Base-by-base conservation (phyloP, 2,329 filamentous ascomycete genomes). In the Cladophialophora exuberans region DNA sequence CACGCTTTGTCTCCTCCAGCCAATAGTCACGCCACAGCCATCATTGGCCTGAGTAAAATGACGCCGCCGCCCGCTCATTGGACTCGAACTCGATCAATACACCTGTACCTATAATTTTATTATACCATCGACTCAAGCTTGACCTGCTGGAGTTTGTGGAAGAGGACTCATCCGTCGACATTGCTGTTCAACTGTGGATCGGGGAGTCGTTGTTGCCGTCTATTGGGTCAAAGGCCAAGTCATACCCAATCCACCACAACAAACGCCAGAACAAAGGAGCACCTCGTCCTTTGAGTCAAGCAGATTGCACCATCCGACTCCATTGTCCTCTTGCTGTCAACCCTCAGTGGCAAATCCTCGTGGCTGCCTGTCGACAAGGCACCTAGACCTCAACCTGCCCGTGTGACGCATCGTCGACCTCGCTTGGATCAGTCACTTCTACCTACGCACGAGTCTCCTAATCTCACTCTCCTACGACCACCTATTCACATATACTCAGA, bases 281-380 rank as follows among this genome's bases (percentile, higher is more conserved):
- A 30, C 18, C 18, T 41, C 33, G 42, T 54, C 33, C 49, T 56
- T 51, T 52, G 50, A 54, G 28, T 43, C 45, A 58, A n/a, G 18
- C 18, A 50, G 30, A 44, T 26, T 49, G 26, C 22, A 48, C 33
- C 30, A 49, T 48, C 28, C 52, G 26, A 44, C 31, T 52, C 43
- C 41, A 35, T n/a, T 44, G 44, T 43, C 15, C 20, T 31, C 20
- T 42, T 11, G 38, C 55, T 30, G 18, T 20, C 50, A 20, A 49
- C 28, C 26, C 23, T 38, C 28, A 26, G 33, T 39, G 30, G 58
- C 56, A 42, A 52, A 43, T 23, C 26, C 43, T 35, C 42, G 52
- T 52, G 53, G 53, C 53, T 54, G 57, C 54, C 57, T 60, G 54
- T 54, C 54, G 48, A 57, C 15, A n/a, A 56, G 47, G 43, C 52